Conservation (phyloP, 2,329 filamentous ascomycete genomes). For the Epicoccum nigrum region DNA sequence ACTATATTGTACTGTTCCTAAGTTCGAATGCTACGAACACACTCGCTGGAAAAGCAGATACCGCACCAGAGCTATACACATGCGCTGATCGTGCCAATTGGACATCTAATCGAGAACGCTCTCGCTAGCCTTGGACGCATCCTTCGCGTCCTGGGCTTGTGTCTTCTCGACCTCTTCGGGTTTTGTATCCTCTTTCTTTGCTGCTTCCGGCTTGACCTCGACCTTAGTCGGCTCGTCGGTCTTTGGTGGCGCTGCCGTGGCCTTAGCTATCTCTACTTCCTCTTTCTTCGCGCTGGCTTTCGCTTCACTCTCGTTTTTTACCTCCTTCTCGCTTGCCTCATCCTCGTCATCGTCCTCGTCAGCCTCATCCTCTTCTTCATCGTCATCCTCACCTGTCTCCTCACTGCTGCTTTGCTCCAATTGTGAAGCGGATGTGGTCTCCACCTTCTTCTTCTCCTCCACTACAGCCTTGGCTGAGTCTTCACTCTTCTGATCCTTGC, state of each 20-base stretch:
- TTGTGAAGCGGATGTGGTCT: constrained; percentile 19
- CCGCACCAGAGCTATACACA: background rate
- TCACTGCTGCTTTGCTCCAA: constrained; percentile 21
- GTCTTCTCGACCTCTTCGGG: constrained; percentile 9
- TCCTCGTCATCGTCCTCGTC: background rate
- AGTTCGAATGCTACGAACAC: too few relatives aligned
- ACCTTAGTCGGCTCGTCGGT: too few relatives aligned
- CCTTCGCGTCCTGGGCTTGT: constrained; percentile 33
- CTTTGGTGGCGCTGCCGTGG: too few relatives aligned
- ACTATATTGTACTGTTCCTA: too few relatives aligned
- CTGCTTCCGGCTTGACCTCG: background rate
- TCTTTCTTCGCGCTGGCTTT: background rate
- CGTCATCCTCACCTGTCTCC: constrained; percentile 1
- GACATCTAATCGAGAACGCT: constrained; percentile 43
- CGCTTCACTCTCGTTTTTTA: background rate
- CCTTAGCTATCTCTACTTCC: background rate
- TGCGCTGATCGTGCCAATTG: background rate
- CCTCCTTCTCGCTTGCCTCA: background rate
- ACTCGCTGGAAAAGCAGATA: constrained; percentile 7
- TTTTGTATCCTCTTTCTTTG: background rate
- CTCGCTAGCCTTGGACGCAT: constrained; percentile 40
- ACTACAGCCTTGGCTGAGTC: background rate
- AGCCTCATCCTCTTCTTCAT: background rate
- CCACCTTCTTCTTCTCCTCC: background rate
- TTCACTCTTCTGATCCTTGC: background rate